These are phyloP conservation scores for Candida sp. DNA, from an alignment of 1,139 yeast species.

Conservation along the genomic window DNA sequence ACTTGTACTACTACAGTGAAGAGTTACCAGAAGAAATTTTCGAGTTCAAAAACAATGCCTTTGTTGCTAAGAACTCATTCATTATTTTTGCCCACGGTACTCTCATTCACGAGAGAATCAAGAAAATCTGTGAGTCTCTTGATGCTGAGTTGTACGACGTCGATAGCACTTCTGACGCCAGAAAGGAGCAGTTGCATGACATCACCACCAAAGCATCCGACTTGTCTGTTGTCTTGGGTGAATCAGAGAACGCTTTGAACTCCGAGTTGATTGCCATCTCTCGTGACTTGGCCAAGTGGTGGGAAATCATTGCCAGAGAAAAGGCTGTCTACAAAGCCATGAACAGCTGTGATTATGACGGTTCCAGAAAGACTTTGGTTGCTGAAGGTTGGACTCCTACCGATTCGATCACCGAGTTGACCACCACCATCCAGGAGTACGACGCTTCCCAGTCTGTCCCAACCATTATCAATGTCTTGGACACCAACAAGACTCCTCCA, in stretches of 20 bases:
- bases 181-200: constrained; percentile 56
- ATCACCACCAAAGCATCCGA: constrained; percentile 61
- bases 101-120: constrained; percentile 42
- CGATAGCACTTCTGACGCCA: constrained; percentile 29
- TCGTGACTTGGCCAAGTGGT: constrained; percentile 72
- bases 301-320: constrained; percentile 70
- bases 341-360: constrained; percentile 71
- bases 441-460: constrained; percentile 53
- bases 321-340: constrained; percentile 70
- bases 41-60: constrained; percentile 36
- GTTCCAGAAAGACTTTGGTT: constrained; percentile 63
- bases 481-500: constrained; percentile 75
- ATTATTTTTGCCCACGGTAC: constrained; percentile 52
- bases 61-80: constrained; percentile 43
- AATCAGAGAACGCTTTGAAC: constrained; percentile 60
- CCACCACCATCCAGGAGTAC: constrained; percentile 33
- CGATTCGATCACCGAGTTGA: constrained; percentile 50
- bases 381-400: constrained; percentile 87
- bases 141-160: constrained; percentile 48
- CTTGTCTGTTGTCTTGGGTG: constrained; percentile 57
- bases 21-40: constrained; percentile 59
- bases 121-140: constrained; percentile 49
- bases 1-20: constrained; percentile 73
- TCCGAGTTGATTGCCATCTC: constrained; percentile 79
- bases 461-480: constrained; percentile 68